Conservation (phyloP, 495 filamentous ascomycete genomes). For the Aspergillus taichungensis region DNA sequence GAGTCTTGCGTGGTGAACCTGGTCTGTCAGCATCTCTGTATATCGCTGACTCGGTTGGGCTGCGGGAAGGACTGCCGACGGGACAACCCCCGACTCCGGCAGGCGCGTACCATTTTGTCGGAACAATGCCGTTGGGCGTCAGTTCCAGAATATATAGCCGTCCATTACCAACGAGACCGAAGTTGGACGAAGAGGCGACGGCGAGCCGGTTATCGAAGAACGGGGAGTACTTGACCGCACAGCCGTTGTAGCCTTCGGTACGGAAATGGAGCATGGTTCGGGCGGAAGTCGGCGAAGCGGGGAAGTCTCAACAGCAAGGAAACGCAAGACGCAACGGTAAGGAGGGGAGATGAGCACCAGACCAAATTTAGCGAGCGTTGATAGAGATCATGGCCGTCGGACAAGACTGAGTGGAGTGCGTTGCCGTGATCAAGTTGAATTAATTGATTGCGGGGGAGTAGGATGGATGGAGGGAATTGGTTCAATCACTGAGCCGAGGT, state of each 20-base stretch:
- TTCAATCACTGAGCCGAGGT: too few species aligned
- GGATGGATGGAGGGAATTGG: background rate
- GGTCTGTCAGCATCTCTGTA: constrained; percentile 1
- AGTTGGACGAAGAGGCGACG: constrained; percentile 79
- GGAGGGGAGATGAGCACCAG: too few species aligned
- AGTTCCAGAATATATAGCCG: constrained; percentile 73
- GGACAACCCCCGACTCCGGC: background rate
- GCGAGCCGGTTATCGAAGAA: constrained; percentile 94
- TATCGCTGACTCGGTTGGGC: background rate
- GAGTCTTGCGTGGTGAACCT: constrained; percentile 96
- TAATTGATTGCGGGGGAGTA: background rate
- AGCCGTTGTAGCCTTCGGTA: constrained; percentile 89
- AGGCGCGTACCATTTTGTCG: constrained; percentile 57
- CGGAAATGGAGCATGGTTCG: constrained; percentile 78
- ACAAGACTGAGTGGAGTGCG: too few species aligned
- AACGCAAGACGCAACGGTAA: too few species aligned
- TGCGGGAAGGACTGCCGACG: background rate
- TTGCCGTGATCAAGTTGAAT: too few species aligned
- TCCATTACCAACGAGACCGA: constrained; percentile 94
- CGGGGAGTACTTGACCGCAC: constrained; percentile 92
- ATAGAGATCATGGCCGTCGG: too few species aligned
- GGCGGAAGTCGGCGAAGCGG: background rate
- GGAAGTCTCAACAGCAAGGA: background rate
- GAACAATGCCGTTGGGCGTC: constrained; percentile 71
- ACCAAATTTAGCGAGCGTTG: too few species aligned